These are phyloP conservation scores for Tagetes patula DNA, from an alignment of 129 eudicot genomes.

Conservation along the genomic window DNA sequence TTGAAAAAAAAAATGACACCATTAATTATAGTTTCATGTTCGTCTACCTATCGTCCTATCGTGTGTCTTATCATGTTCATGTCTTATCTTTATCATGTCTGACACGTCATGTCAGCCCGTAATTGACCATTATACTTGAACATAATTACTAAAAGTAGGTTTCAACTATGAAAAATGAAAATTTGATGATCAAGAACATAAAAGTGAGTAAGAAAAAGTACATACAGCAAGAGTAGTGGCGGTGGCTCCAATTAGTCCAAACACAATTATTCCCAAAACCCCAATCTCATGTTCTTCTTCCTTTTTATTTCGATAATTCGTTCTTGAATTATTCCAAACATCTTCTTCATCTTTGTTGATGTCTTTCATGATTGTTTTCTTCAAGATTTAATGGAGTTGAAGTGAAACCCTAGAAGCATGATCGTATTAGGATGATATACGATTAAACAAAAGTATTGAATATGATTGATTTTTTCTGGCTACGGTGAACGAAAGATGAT, in stretches of 20 bases:
- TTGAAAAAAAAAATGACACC: too few species aligned
- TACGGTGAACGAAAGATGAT: not conserved
- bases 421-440: not conserved
- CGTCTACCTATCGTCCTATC: too few species aligned
- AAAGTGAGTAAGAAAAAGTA: not conserved
- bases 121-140: too few species aligned
- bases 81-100: too few species aligned
- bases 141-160: too few species aligned
- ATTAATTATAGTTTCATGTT: too few species aligned
- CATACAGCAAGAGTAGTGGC: slow-evolving; percentile 70
- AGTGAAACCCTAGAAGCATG: slow-evolving; percentile 22
- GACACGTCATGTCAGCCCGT: too few species aligned
- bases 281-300: slow-evolving; percentile 38
- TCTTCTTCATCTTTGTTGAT: slow-evolving; percentile 13
- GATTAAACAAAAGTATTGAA: not conserved
- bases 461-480: not conserved
- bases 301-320: slow-evolving; percentile 18
- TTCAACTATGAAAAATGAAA: not conserved
- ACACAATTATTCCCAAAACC: slow-evolving; percentile 57
- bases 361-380: slow-evolving; percentile 22
- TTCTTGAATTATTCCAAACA: not conserved
- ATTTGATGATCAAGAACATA: not conserved
- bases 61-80: too few species aligned
- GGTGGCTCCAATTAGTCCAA: slow-evolving; percentile 78
- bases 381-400: slow-evolving; percentile 20